Evolutionary conservation across 768 basidiomycete species (phyloP), one percentile per base, ranked within the genome.

Genomic region (Mycena galericulata): DNA sequence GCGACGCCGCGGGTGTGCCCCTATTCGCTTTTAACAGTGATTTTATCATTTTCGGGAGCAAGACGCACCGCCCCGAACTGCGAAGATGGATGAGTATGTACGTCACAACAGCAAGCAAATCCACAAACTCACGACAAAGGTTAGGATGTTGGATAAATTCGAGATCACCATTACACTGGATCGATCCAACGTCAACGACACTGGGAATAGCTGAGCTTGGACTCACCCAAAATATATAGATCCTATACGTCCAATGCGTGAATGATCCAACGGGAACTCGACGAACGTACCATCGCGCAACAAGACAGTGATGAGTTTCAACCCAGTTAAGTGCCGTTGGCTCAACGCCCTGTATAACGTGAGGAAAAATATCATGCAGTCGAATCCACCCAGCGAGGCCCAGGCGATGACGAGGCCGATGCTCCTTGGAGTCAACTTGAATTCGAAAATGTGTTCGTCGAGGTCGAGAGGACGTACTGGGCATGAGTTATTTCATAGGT

Each of bases 181-280:
- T 6, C 34, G n/a, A 27, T 3, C 24, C 41, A 34, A 43, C 2
- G 4, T 22, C 7, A 34, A 27, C 3, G 32, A 47, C n/a, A 46
- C 3, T 27, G 20, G 6, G 9, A 46, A 2, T 2, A 45, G 9
- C 26, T n/a, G 32, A n/a, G 26, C 41, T 26, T 22, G 14, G 5
- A 38, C 43, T 34, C 26, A 66, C 69, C 51, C 69, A 49, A 70
- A 70, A 27, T 70, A 70, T 6, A 70, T 30, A 22, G 59, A 60
- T 7, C 68, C 65, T 67, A 20, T 22, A n/a, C 12, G 22, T 29
- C 17, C 10, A 8, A 29, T 7, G 6, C 26, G 7, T 11, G 14
- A 58, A 46, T 5, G 41, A 53, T 36, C n/a, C 2, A 7, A 30
- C 22, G 40, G 8, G 29, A 24, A 3, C 30, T 17, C n/a, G 17